Percentiles rank a stretch among this genome's conserved stretches.
Evolutionary conservation across 495 filamentous ascomycete genomes (phyloP).

Genomic region (Pyrenula massariospora): DNA sequence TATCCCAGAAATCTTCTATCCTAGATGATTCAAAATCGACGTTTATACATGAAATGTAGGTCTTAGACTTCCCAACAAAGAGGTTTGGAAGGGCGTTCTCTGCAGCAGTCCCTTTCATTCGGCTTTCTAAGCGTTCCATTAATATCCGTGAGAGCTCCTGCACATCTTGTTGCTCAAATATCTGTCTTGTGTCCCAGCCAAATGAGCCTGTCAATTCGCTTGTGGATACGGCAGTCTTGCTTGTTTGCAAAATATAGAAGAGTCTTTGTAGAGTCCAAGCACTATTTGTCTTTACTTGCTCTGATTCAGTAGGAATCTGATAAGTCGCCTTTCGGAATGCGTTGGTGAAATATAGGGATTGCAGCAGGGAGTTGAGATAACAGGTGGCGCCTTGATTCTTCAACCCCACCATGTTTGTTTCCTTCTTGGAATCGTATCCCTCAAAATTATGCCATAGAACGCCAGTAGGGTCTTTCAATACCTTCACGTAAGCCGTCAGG

Average conservation of each 20-base stretch:
- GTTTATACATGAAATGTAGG: conserved; percentile 97
- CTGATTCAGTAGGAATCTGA: conserved; percentile 81
- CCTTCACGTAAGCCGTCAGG: conserved; percentile 83
- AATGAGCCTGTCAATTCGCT: conserved; percentile 91
- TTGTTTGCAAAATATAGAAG: conserved; percentile 89
- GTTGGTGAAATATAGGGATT: conserved; percentile 96
- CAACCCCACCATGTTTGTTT: conserved; percentile 92
- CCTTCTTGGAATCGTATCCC: conserved; percentile 96
- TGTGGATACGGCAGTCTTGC: conserved; percentile 68
- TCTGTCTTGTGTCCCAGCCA: conserved; percentile 95
- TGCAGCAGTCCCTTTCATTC: conserved; percentile 95
- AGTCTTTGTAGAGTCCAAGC: conserved; percentile 89
- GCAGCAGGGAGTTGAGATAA: conserved; percentile 93
- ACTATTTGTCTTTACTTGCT: conserved; percentile 71
- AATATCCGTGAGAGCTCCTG: conserved; percentile 92
- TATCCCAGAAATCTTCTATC: conserved; percentile 96
- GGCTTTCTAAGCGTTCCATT: conserved; percentile 91
- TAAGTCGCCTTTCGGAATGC: conserved; percentile 96
- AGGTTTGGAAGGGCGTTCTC: conserved; percentile 82
- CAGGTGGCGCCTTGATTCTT: conserved; percentile 98
- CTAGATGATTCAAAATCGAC: conserved; percentile 93
- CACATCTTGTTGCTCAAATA: conserved; percentile 98
- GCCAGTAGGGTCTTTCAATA: conserved; percentile 93
- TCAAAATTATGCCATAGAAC: conserved; percentile 99
- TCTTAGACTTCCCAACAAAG: conserved; percentile 95